Conservation (phyloP, 2,329 filamentous ascomycete genomes). For the Colletotrichum spinosum region DNA sequence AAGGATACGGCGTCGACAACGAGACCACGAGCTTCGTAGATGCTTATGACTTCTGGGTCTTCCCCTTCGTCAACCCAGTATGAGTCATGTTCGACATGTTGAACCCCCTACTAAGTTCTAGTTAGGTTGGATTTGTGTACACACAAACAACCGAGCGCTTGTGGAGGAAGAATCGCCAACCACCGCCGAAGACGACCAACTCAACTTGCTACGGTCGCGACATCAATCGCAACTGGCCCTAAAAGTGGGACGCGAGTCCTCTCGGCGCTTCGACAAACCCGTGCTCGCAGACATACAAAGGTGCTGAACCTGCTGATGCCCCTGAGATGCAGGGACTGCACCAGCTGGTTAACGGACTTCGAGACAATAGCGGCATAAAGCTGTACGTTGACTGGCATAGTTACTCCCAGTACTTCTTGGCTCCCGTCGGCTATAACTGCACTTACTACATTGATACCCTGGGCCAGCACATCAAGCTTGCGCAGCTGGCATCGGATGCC, state of each 20-base stretch:
- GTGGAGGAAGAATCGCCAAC: conserved; percentile 65
- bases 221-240: conserved; percentile 67
- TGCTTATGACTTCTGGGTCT: conserved; percentile 68
- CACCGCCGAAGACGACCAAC: conserved; percentile 41
- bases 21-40: conserved; percentile 58
- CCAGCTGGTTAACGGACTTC: conserved; percentile 45
- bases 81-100: conserved; percentile 40
- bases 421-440: conserved; percentile 58
- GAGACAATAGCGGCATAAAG: conserved; percentile 50
- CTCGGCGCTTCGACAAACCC: conserved; percentile 60
- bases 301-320: conserved; percentile 52
- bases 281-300: conserved; percentile 59
- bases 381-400: conserved; percentile 62
- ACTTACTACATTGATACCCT: conserved; percentile 51
- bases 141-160: conserved; percentile 57
- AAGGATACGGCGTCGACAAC: conserved; percentile 52
- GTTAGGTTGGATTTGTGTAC: conserved; percentile 55
- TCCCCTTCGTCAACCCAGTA: conserved; percentile 62
- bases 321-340: conserved; percentile 60
- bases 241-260: conserved; percentile 56
- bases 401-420: conserved; percentile 57
- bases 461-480: conserved; percentile 49
- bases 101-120: neutral
- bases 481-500: conserved; percentile 33
- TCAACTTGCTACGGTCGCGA: conserved; percentile 59